phyloP scores from a whole-genome alignment of 805 yeast genomes.

The Hanseniaspora mollemarum region DNA sequence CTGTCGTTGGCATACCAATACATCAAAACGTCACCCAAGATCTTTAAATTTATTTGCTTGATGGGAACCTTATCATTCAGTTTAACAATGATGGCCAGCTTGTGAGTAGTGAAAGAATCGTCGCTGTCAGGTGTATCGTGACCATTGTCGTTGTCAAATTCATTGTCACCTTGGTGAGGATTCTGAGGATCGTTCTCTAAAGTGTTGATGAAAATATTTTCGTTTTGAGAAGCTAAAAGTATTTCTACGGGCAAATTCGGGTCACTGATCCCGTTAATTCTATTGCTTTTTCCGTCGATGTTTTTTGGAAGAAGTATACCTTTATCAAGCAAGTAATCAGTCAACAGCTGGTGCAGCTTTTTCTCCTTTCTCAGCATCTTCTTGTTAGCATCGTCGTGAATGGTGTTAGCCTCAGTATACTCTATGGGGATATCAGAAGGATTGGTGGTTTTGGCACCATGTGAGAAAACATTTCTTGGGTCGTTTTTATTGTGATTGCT shows the following conservation, averaged over 20 bases:
- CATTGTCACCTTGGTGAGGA: not conserved
- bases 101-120: conserved; percentile 38
- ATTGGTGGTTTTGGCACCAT: no score
- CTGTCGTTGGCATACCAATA: conserved; percentile 45
- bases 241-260: conserved; percentile 4
- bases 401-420: not conserved
- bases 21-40: conserved; percentile 36
- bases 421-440: no score
- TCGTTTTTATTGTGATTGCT: no score
- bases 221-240: conserved; percentile 9
- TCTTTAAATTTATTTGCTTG: conserved; percentile 33
- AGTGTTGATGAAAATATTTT: conserved; percentile 6
- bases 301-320: conserved; percentile 6
- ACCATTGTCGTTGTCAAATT: conserved; percentile 3
- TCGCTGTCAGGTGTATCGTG: conserved; percentile 17
- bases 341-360: not conserved
- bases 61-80: conserved; percentile 33
- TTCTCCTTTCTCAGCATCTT: not conserved
- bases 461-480: no score
- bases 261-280: not conserved
- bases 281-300: not conserved
- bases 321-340: conserved; percentile 8
- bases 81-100: conserved; percentile 42
- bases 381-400: not conserved
- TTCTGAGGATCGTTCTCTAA: not conserved